Evolutionary conservation across 2,329 filamentous ascomycete species (phyloP).

Genomic region (Apiospora hydei): DNA sequence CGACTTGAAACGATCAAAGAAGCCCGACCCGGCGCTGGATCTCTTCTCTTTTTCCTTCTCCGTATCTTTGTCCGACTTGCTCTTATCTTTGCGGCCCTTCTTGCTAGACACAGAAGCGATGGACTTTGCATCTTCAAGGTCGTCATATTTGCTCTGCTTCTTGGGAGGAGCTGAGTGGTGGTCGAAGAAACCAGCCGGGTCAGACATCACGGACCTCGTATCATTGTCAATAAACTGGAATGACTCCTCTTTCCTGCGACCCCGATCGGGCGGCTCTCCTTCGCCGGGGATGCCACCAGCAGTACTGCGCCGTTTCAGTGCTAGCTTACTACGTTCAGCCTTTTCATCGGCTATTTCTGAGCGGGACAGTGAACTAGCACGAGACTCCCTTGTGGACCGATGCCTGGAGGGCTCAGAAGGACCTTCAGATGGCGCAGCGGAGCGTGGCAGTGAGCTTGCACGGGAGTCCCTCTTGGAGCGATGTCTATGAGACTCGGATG

Average conservation of each 20-base stretch:
- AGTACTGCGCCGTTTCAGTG: conserved; percentile 46
- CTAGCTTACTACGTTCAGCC: conserved; percentile 44
- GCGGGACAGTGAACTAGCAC: conserved; percentile 32
- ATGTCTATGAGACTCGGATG: conserved; percentile 43
- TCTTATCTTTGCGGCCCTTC: conserved; percentile 37
- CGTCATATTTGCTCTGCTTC: conserved; percentile 49
- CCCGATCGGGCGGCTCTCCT: conserved; percentile 49
- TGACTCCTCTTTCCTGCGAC: conserved; percentile 38
- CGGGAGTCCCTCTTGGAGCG: conserved; percentile 42
- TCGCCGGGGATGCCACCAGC: conserved; percentile 34
- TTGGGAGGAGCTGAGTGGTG: conserved; percentile 46
- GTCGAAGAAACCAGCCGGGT: conserved; percentile 45
- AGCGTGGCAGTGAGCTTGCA: conserved; percentile 31
- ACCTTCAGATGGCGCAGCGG: conserved; percentile 42
- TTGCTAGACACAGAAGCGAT: conserved; percentile 48
- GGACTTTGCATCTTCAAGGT: conserved; percentile 56
- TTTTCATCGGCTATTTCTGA: conserved; percentile 33
- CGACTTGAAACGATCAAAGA: conserved; percentile 58
- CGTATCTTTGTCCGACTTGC: conserved; percentile 36
- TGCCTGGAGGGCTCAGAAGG: conserved; percentile 43
- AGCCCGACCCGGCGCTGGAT: conserved; percentile 50
- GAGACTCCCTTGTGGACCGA: conserved; percentile 42
- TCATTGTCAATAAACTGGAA: conserved; percentile 53
- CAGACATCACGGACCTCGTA: conserved; percentile 58
- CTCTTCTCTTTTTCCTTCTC: conserved; percentile 47